Percentiles rank a stretch among this genome's conserved stretches.
phyloP scores from a whole-genome alignment of 2,329 filamentous ascomycete species.

The Aspergillus oerlinghausenensis region DNA sequence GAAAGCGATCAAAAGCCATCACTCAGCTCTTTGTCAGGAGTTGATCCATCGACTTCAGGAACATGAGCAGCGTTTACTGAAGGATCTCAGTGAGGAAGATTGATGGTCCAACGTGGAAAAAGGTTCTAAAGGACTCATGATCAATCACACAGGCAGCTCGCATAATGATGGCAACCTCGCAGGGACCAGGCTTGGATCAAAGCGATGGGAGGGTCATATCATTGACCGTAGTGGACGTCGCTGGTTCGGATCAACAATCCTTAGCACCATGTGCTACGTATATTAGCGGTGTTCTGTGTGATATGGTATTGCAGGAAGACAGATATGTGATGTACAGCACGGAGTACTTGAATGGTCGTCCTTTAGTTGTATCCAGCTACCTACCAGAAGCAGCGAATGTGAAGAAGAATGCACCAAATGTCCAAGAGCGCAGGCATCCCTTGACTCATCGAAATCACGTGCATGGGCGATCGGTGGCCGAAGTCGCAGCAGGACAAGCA shows the following conservation, averaged over 20 bases:
- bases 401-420: background rate
- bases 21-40: constrained; percentile 26
- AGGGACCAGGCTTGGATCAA: background rate
- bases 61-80: constrained; percentile 19
- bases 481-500: background rate
- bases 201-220: background rate
- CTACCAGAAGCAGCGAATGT: background rate
- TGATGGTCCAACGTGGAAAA: background rate
- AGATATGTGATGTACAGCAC: background rate
- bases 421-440: background rate
- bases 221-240: background rate
- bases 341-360: too few relatives aligned
- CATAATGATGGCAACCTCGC: background rate
- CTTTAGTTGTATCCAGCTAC: background rate
- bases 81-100: constrained; percentile 6
- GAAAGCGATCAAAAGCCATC: constrained; percentile 23
- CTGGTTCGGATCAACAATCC: too few relatives aligned
- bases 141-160: background rate
- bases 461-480: background rate
- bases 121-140: background rate
- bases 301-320: background rate
- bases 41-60: constrained; percentile 26
- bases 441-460: constrained; percentile 27
- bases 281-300: background rate
- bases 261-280: too few relatives aligned